phyloP scores from a whole-genome alignment of 306 rosid genomes.

The Glycine soja region DNA sequence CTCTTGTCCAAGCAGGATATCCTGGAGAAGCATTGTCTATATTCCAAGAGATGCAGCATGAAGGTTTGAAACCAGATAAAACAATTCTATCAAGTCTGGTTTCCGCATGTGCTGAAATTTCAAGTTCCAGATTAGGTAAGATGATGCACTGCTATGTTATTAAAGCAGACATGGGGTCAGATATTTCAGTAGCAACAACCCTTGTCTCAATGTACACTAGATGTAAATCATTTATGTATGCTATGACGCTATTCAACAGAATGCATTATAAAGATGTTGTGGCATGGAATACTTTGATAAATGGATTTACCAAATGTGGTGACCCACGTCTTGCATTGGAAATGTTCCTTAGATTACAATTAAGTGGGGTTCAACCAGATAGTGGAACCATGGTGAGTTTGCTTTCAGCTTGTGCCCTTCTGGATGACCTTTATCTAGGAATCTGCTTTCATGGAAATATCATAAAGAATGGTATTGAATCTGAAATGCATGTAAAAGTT shows the following conservation, averaged over 20 bases:
- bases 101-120: constrained; percentile 62
- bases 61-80: constrained; percentile 58
- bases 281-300: constrained; percentile 77
- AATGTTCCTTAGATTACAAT: constrained; percentile 54
- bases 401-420: constrained; percentile 56
- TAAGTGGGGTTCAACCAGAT: constrained; percentile 61
- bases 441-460: constrained; percentile 63
- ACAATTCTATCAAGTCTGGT: constrained; percentile 55
- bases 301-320: constrained; percentile 59
- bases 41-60: constrained; percentile 57
- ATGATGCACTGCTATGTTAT: constrained; percentile 61
- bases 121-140: constrained; percentile 60
- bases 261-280: constrained; percentile 64
- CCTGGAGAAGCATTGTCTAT: constrained; percentile 60
- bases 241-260: constrained; percentile 57
- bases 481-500: constrained; percentile 56
- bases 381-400: constrained; percentile 66
- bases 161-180: constrained; percentile 58
- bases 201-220: constrained; percentile 68
- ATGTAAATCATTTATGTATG: constrained; percentile 52
- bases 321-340: constrained; percentile 56
- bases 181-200: constrained; percentile 58
- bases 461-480: constrained; percentile 62
- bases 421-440: constrained; percentile 53
- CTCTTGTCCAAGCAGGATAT: constrained; percentile 67